Conservation (phyloP, 768 basidiomycete genomes). For the Asterophora lycoperdoides region DNA sequence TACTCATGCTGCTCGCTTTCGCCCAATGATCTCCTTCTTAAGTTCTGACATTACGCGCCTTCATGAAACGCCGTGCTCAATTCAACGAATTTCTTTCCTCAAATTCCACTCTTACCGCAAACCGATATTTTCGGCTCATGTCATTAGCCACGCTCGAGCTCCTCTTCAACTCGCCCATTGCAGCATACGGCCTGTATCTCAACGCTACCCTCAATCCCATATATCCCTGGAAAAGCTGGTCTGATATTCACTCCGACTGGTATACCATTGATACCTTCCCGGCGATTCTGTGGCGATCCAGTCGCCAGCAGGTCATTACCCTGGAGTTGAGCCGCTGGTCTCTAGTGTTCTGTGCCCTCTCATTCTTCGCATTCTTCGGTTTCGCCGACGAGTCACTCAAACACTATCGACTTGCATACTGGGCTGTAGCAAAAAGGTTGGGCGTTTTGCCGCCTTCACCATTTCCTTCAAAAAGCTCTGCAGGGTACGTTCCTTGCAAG, state of each 20-base stretch:
- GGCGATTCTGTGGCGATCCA: conserved; percentile 32
- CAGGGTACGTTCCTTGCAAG: no score
- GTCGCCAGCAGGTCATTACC: background rate
- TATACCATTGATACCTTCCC: conserved; percentile 36
- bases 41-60: conserved; percentile 31
- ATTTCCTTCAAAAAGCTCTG: background rate
- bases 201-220: conserved; percentile 20
- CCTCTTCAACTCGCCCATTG: conserved; percentile 35
- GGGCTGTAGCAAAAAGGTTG: conserved; percentile 28
- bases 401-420: conserved; percentile 33
- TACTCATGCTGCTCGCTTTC: background rate
- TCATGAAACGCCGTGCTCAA: conserved; percentile 32
- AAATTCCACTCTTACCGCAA: conserved; percentile 33
- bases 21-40: background rate
- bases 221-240: conserved; percentile 44
- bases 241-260: conserved; percentile 47
- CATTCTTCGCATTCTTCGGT: conserved; percentile 56
- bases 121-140: conserved; percentile 51
- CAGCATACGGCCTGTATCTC: conserved; percentile 26
- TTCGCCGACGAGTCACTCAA: conserved; percentile 47
- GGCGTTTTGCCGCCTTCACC: conserved; percentile 8
- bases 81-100: conserved; percentile 35
- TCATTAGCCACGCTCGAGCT: conserved; percentile 37
- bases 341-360: conserved; percentile 32
- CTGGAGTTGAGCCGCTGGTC: conserved; percentile 40